A percentile compares a stretch with the other conserved stretches of the same genome.
Conservation (phyloP, 208 protist genomes). For the Naegleria fowleri region DNA sequence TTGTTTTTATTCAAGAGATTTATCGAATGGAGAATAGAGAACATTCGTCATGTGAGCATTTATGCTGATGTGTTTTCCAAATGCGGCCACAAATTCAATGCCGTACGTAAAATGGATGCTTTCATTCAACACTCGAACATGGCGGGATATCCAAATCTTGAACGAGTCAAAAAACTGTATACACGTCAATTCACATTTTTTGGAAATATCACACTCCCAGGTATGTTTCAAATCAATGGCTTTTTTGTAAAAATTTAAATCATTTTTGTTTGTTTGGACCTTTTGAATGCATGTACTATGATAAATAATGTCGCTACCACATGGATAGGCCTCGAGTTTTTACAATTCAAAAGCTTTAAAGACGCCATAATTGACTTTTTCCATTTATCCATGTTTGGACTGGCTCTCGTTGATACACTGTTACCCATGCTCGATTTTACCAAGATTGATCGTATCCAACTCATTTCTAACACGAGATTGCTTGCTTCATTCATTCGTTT, state of each 20-base stretch:
- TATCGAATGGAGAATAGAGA: neutral
- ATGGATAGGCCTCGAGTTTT: neutral
- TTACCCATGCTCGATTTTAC: neutral
- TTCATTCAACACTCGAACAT: neutral
- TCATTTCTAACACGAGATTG: neutral
- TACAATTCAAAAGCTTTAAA: neutral
- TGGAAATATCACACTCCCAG: neutral
- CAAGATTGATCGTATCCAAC: neutral
- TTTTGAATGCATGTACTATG: too few species aligned
- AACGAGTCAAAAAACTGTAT: neutral
- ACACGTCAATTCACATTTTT: neutral
- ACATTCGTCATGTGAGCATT: neutral
- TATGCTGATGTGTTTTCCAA: neutral
- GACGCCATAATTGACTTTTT: neutral
- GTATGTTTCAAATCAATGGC: too few species aligned
- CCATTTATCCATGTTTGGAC: neutral
- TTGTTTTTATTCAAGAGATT: neutral
- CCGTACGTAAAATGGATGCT: neutral
- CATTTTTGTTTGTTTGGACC: too few species aligned
- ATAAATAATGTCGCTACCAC: too few species aligned
- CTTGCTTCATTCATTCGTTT: neutral
- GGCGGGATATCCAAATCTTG: neutral
- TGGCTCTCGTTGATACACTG: neutral
- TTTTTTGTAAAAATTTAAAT: too few species aligned
- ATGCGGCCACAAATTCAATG: neutral